A percentile compares a stretch with the other conserved stretches of the same genome.
phyloP scores from a whole-genome alignment of 2,329 filamentous ascomycete species.

The Aspergillus sclerotialis region DNA sequence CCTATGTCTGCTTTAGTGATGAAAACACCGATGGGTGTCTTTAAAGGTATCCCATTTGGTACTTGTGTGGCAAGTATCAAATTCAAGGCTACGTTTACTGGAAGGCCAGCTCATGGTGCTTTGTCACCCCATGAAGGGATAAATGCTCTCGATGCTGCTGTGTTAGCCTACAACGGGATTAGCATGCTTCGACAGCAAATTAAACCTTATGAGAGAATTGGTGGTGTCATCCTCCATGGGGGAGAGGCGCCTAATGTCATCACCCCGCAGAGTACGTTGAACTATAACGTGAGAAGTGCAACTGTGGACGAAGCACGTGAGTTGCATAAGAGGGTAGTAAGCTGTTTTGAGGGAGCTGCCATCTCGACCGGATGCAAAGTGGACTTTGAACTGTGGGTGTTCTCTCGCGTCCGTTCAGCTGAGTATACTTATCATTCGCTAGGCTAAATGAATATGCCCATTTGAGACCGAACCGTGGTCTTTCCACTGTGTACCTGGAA shows the following conservation, averaged over 20 bases:
- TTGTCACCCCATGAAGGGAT: slow-evolving; percentile 49
- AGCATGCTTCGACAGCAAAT: slow-evolving; percentile 49
- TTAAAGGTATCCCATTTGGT: no score
- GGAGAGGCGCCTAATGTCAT: slow-evolving; percentile 46
- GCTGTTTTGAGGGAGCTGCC: neutral
- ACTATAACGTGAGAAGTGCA: no score
- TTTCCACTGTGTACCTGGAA: no score
- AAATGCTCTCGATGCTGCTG: slow-evolving; percentile 50
- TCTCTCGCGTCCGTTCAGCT: no score
- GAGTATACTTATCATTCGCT: no score
- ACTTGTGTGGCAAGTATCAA: slow-evolving; percentile 4
- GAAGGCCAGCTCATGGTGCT: slow-evolving; percentile 48
- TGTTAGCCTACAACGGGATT: slow-evolving; percentile 36
- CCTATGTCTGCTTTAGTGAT: neutral
- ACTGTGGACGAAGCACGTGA: no score
- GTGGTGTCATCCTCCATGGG: slow-evolving; percentile 45
- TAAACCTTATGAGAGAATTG: slow-evolving; percentile 42
- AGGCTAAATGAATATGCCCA: no score
- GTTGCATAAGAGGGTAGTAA: neutral
- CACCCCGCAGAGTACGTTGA: neutral
- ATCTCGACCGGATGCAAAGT: neutral
- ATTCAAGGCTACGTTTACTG: slow-evolving; percentile 32
- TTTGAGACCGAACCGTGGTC: no score
- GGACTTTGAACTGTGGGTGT: no score
- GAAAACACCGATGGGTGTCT: neutral